Base-by-base conservation (phyloP, 176 grass and related monocot species). In the Puccinellia tenuiflora region DNA sequence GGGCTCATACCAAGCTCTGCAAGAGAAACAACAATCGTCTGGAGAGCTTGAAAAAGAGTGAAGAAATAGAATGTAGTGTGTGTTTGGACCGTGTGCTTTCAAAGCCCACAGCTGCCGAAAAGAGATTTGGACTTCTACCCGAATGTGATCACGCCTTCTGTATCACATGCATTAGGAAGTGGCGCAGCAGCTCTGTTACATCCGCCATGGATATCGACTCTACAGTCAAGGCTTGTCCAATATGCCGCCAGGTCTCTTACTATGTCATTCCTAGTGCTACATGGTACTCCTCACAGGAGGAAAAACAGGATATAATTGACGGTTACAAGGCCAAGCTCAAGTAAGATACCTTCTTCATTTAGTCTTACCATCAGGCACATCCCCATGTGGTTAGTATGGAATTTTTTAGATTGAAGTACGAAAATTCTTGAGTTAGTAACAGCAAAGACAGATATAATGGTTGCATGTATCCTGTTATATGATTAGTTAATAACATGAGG, bases 81-180 rank as follows among this genome's bases (percentile, higher is more conserved):
- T 97, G 94, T 68, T 87, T 97, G 72, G 94, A 97, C 17, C 90
- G 61, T 51, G 94, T 97, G 76, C 77, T 92, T 68, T 97, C 94
- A 29, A 94, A 97, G 66, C 72, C 83, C 35, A 92, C 89, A 26
- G 76, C 88, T 81, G 92, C 89, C 3, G 92, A 94, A 82, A 88
- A 92, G 60, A 94, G 91, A 64, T 97, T 97, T 75, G 94, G 94
- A 11, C 81, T 97, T 66, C 85, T 97, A 73, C 92, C 94, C 42
- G 94, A 97, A 73, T 97, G 92, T 62, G 94, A 97, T 55, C 94
- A 97, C 47, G 88, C 94, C 21, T 97, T 97, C 79, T 97, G 94
- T 68, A 91, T 97, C 63, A 88, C 92, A 68, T 97, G 94, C 77
- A 94, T 97, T 85, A 86, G 91, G 64, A 97, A 94, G 76, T 97